Base-by-base conservation (phyloP, 306 rosid species). In the Prunus padus region DNA sequence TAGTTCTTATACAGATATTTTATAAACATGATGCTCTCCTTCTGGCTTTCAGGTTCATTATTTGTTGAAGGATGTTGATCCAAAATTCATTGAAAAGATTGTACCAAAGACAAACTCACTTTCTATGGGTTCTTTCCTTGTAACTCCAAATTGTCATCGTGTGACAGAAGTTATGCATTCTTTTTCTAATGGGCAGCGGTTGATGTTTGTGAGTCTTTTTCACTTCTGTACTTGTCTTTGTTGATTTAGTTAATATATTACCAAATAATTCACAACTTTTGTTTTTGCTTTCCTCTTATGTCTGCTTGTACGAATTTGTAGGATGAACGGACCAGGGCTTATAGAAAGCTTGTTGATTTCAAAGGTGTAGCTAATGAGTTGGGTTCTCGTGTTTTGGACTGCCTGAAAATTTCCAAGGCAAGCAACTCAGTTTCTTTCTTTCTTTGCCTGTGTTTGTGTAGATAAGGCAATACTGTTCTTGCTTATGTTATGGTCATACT, bases 81-180 rank as follows among this genome's bases (percentile, higher is more conserved):
- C 86, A 8, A 73, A 81, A 31, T 82, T 96, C 59, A 83, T 92
- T 13, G 66, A 78, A 67, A 89, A 86, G 74, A 88, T 78, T 84
- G 86, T 96, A 71, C 76, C 89, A 18, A 79, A 85, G 72, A 74
- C 37, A 66, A 85, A 83, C 72, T 85, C 91, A 75, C 82, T 89
- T 71, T 51, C 63, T 69, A 75, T 96, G 57, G 82, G 66, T 76
- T 72, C 85, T 80, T 92, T 96, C 80, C 91, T 85, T 5, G 97
- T 96, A 74, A 89, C 97, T 18, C 97, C 99, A 16, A 96, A 96
- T 83, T 73, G 83, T 79, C 97, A 90, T 78, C 97, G 98, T 18
- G 90, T 92, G 77, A 83, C 93, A 51, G 99, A 96, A 84, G 50
- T 89, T 22, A 56, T 71, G 63, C 87, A 82, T 85, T 83, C 90